A percentile compares a stretch with the other conserved stretches of the same genome.
These are phyloP conservation scores for Mycena vitilis DNA, from an alignment of 768 basidiomycete species.

Conservation along the genomic window DNA sequence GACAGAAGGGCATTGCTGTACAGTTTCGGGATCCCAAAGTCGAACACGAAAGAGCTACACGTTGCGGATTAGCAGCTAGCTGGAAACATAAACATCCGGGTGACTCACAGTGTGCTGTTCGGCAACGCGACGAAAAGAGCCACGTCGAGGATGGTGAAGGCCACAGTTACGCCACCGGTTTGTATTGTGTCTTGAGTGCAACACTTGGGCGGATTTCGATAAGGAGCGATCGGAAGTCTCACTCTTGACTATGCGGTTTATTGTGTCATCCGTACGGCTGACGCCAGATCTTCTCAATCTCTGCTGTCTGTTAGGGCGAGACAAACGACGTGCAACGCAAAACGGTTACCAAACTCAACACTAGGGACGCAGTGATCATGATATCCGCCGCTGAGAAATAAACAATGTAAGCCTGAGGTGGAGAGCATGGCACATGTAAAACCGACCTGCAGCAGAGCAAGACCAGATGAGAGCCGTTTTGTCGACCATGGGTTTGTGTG, in stretches of 20 bases:
- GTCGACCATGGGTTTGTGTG: not conserved
- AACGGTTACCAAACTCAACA: not conserved
- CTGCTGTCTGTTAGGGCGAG: not conserved
- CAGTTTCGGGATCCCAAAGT: slow-evolving; percentile 4
- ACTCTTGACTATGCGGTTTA: not conserved
- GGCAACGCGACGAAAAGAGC: slow-evolving; percentile 11
- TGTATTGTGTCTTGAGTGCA: not conserved
- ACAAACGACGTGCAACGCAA: not conserved
- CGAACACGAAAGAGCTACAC: slow-evolving; percentile 5
- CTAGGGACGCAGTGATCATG: not conserved
- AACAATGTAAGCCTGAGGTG: not conserved
- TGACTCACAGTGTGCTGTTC: slow-evolving; percentile 7
- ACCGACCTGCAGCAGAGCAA: not conserved
- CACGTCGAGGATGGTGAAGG: slow-evolving; percentile 11
- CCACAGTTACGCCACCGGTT: not conserved
- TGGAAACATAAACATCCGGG: not conserved
- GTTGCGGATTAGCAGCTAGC: not conserved
- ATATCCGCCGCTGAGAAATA: not conserved
- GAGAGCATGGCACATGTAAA: no score
- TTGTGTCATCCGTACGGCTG: not conserved
- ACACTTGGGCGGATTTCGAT: not conserved
- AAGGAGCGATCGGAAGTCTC: not conserved
- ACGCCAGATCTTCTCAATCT: not conserved
- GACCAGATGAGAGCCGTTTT: slow-evolving; percentile 1
- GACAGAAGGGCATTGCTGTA: slow-evolving; percentile 14